Percentiles rank a stretch among this genome's conserved stretches.
phyloP scores from a whole-genome alignment of 2,329 filamentous ascomycete species.

The Fusarium gaditjirri region DNA sequence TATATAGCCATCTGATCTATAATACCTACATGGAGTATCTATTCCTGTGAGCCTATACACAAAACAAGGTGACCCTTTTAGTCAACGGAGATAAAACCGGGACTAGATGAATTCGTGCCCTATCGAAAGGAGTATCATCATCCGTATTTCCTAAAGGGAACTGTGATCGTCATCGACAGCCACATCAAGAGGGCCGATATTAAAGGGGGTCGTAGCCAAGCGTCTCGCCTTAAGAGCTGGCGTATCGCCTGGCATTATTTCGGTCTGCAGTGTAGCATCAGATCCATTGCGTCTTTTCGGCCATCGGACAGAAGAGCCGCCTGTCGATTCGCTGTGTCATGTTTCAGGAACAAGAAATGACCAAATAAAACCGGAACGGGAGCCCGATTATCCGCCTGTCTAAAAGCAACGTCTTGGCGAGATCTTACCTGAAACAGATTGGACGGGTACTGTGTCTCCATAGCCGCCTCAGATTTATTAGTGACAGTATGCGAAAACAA shows the following conservation, averaged over 20 bases:
- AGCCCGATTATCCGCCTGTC: constrained; percentile 17
- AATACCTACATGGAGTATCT: not conserved
- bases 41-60: constrained; percentile 1
- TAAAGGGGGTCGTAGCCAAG: constrained; percentile 27
- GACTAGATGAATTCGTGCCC: constrained; percentile 18
- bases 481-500: not conserved
- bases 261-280: not conserved
- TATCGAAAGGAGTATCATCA: constrained; percentile 21
- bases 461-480: constrained; percentile 6
- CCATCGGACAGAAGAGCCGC: constrained; percentile 25
- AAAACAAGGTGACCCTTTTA: constrained; percentile 14
- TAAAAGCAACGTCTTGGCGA: constrained; percentile 12
- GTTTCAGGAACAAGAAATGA: constrained; percentile 17
- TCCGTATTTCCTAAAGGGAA: constrained; percentile 23
- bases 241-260: constrained; percentile 10
- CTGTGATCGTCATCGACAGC: constrained; percentile 6
- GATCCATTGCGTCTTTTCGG: not conserved
- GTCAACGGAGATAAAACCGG: constrained; percentile 31
- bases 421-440: constrained; percentile 13
- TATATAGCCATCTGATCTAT: constrained; percentile 13
- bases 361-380: constrained; percentile 7
- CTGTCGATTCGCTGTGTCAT: constrained; percentile 15
- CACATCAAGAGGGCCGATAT: constrained; percentile 8
- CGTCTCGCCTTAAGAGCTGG: not conserved
- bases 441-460: not conserved